Evolutionary conservation across 208 protist species (phyloP).

Genomic region (Acanthamoeba royreba): DNA sequence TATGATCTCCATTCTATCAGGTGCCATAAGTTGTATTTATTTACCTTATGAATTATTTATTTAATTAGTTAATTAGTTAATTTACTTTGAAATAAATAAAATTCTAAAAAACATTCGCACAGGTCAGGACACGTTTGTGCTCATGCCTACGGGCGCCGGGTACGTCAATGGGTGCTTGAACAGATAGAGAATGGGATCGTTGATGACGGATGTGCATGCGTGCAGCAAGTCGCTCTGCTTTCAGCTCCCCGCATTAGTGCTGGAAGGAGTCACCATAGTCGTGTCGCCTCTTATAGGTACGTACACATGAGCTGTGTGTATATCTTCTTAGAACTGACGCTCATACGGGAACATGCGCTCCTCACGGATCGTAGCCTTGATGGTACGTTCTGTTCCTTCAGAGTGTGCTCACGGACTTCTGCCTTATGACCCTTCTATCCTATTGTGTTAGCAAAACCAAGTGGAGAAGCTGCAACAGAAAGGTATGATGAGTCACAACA

Average conservation of each 20-base stretch:
- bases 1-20: background rate
- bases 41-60: background rate
- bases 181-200: background rate
- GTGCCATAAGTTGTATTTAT: background rate
- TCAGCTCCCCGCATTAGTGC: slow-evolving; percentile 67
- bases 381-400: background rate
- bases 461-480: slow-evolving; percentile 15
- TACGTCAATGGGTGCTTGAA: background rate
- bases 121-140: slow-evolving; percentile 64
- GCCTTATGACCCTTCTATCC: background rate
- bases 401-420: background rate
- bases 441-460: background rate
- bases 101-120: background rate
- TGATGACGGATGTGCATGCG: background rate
- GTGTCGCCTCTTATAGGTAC: slow-evolving; percentile 67
- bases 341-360: background rate
- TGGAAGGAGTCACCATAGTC: slow-evolving; percentile 54
- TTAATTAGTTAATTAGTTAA: too few relatives aligned
- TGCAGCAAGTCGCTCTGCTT: slow-evolving; percentile 72
- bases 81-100: too few relatives aligned
- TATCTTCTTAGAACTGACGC: too few relatives aligned
- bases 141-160: slow-evolving; percentile 65
- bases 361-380: background rate
- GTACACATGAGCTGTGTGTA: background rate
- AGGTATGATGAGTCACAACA: too few relatives aligned